Percentiles rank a stretch among this genome's conserved stretches.
Evolutionary conservation across 805 yeast genomes (phyloP).

Genomic region (Candida sakaeoensis): DNA sequence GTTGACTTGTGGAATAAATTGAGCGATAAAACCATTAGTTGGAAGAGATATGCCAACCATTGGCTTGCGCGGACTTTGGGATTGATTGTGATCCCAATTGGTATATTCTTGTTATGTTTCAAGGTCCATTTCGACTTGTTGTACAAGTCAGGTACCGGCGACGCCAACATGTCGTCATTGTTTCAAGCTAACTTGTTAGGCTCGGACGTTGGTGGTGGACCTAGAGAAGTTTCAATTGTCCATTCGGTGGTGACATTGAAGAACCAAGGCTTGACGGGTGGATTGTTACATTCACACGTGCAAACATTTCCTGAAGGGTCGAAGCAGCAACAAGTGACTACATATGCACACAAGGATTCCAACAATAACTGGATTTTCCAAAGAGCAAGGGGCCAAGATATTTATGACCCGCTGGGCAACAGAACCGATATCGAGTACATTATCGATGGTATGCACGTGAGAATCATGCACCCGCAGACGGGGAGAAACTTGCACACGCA

Average conservation of each 20-base stretch:
- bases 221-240: slow-evolving; percentile 63
- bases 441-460: slow-evolving; percentile 55
- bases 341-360: slow-evolving; percentile 44
- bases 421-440: slow-evolving; percentile 37
- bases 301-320: slow-evolving; percentile 47
- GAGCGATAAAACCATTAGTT: slow-evolving; percentile 59
- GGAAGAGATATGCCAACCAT: slow-evolving; percentile 50
- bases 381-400: slow-evolving; percentile 39
- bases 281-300: slow-evolving; percentile 44
- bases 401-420: slow-evolving; percentile 29
- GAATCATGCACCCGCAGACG: slow-evolving; percentile 62
- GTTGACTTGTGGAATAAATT: slow-evolving; percentile 83
- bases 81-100: slow-evolving; percentile 61
- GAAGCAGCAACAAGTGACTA: slow-evolving; percentile 46
- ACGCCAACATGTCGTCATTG: slow-evolving; percentile 71
- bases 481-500: slow-evolving; percentile 72
- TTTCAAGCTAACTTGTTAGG: slow-evolving; percentile 77
- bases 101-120: slow-evolving; percentile 62
- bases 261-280: slow-evolving; percentile 42
- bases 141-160: slow-evolving; percentile 77
- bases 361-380: slow-evolving; percentile 47
- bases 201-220: slow-evolving; percentile 58
- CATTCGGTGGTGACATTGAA: slow-evolving; percentile 40
- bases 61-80: slow-evolving; percentile 65
- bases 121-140: slow-evolving; percentile 73